A percentile compares a stretch with the other conserved stretches of the same genome.
phyloP scores from a whole-genome alignment of 148 eudicot species.

The Rhododendron griersonianum region DNA sequence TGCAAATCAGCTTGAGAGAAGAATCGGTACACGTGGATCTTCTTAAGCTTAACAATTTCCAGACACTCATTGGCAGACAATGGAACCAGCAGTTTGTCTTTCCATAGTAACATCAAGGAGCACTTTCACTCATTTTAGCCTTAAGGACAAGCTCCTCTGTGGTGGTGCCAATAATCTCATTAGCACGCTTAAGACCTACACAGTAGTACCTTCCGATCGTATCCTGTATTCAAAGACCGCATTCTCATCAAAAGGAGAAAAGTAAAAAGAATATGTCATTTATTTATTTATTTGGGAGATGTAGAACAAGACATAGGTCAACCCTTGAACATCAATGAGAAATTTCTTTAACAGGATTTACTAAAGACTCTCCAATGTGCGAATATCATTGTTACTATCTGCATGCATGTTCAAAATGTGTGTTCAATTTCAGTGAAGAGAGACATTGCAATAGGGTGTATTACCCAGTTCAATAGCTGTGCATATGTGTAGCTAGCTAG shows the following conservation, averaged over 20 bases:
- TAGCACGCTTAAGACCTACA: conserved; percentile 72
- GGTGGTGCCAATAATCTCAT: conserved; percentile 82
- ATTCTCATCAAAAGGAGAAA: neutral
- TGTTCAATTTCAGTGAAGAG: neutral
- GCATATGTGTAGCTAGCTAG: neutral
- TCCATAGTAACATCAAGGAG: conserved; percentile 15
- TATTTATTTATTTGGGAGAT: too few relatives aligned
- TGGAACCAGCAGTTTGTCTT: neutral
- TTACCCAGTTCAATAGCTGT: neutral
- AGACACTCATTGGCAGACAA: neutral
- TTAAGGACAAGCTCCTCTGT: conserved; percentile 75
- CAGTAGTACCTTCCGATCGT: conserved; percentile 71
- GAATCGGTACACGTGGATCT: neutral
- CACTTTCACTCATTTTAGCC: conserved; percentile 34
- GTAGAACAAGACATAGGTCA: too few relatives aligned
- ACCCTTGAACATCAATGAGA: neutral
- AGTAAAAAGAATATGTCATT: neutral
- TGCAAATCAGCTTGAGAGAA: neutral
- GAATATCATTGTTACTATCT: conserved; percentile 31
- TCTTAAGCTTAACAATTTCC: neutral
- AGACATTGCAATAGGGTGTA: neutral
- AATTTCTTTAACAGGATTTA: neutral
- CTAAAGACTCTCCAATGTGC: neutral
- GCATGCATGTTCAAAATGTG: neutral
- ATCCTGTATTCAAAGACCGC: conserved; percentile 35